Base-by-base conservation (phyloP, 768 basidiomycete genomes). In the Mycena leptocephala region DNA sequence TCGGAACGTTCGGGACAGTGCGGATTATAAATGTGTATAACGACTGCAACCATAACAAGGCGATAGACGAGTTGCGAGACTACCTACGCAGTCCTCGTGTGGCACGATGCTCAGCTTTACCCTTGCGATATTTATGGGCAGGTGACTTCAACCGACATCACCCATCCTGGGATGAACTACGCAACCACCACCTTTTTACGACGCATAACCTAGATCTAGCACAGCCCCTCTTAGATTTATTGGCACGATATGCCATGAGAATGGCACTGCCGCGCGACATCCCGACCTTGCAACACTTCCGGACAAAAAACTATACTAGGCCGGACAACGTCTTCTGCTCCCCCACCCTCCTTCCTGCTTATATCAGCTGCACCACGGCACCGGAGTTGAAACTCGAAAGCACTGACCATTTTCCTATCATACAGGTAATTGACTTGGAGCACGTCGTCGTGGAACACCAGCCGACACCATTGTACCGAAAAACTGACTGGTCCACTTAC, bases 361-460 rank as follows among this genome's bases (percentile, higher is more conserved):
- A 18, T 46, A 46, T 46, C 10, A 46, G 43, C 43, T 46, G n/a
- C n/a, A n/a, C n/a, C n/a, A n/a, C n/a, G n/a, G n/a, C n/a, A 51
- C n/a, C n/a, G n/a, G 6, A 51, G 22, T 6, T 14, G n/a, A 6
- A 51, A 0, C 67, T 78, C 13, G 80, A 79, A 68, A 70, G 1
- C n/a, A 83, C 88, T 5, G 87, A 90, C 79, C 88, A 91, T 75
- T 82, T 84, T 69, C 88, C 86, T 0, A 87, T 91, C 6, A 35
- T 77, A 20, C 84, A 81, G 0, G 43, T 70, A 0, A 9, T 89
- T 2, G 80, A 85, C 58, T 24, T 87, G 1, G 11, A 72, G 0
- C 56, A 71, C 3, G 37, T 55, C 1, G 8, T 13, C 0, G 46
- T 48, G 0, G 33, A 37, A 26, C 18, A 53, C 16, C 16, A 18